Conservation (phyloP, 169 alveolate species). For the Blepharisma undulans region DNA sequence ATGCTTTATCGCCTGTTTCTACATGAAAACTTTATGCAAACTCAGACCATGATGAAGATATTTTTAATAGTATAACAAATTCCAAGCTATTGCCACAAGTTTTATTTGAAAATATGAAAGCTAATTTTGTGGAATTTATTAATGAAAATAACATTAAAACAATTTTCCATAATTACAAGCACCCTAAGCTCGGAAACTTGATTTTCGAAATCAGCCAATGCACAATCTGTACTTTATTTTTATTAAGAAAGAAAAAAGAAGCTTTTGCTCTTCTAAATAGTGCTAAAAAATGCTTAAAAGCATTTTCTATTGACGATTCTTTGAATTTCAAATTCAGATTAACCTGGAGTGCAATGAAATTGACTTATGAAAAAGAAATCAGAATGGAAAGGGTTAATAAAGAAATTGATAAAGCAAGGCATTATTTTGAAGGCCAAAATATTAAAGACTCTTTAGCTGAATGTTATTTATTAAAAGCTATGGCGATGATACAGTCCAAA, state of each 20-base stretch:
- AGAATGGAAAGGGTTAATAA: neutral
- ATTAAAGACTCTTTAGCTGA: neutral
- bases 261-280: neutral
- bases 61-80: neutral
- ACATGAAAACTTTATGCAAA: neutral
- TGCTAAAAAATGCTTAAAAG: neutral
- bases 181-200: neutral
- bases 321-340: neutral
- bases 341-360: neutral
- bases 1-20: neutral
- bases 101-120: neutral
- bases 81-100: neutral
- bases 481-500: neutral
- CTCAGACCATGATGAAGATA: neutral
- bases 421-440: neutral
- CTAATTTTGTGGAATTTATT: neutral
- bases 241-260: neutral
- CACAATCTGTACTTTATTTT: neutral
- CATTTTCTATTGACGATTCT: neutral
- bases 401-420: neutral
- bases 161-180: neutral
- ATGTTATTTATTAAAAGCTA: neutral
- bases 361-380: neutral
- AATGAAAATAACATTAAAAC: neutral
- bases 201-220: neutral